phyloP scores from a whole-genome alignment of 1,284 basidiomycete species.

The Cryptococcus sp. region DNA sequence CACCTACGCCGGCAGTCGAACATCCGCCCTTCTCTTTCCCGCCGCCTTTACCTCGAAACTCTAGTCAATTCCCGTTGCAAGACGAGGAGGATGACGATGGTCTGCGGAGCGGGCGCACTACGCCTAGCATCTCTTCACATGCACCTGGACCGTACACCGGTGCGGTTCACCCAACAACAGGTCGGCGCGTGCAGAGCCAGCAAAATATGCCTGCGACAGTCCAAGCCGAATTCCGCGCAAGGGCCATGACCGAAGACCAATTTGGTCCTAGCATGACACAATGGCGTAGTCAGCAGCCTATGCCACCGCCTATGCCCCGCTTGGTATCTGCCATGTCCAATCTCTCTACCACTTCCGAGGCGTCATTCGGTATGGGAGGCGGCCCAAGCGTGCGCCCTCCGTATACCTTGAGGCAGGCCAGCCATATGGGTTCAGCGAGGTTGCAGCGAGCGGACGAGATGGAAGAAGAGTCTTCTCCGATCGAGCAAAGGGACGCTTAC shows the following conservation, averaged over 20 bases:
- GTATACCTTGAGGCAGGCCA: slow-evolving; percentile 10
- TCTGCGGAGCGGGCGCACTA: slow-evolving; percentile 33
- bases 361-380: slow-evolving; percentile 32
- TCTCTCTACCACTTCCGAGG: slow-evolving; percentile 41
- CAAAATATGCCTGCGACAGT: slow-evolving; percentile 62
- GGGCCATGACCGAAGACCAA: slow-evolving; percentile 73
- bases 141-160: slow-evolving; percentile 40
- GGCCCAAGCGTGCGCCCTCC: neutral
- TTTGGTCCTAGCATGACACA: slow-evolving; percentile 66
- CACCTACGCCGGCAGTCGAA: slow-evolving; percentile 43
- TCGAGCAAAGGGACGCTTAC: slow-evolving; percentile 19
- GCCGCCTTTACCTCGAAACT: slow-evolving; percentile 23
- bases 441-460: slow-evolving; percentile 33
- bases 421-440: slow-evolving; percentile 28
- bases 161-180: slow-evolving; percentile 51
- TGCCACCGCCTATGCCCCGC: slow-evolving; percentile 56
- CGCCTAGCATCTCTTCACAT: slow-evolving; percentile 59
- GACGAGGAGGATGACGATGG: slow-evolving; percentile 42
- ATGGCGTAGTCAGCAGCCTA: slow-evolving; percentile 63
- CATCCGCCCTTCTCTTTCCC: slow-evolving; percentile 34
- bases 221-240: slow-evolving; percentile 57
- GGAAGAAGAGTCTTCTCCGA: slow-evolving; percentile 18
- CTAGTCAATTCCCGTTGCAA: slow-evolving; percentile 12
- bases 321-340: slow-evolving; percentile 38
- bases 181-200: slow-evolving; percentile 60